Conservation (phyloP, 2,329 filamentous ascomycete species). For the Kalaharituber pfeilii region DNA sequence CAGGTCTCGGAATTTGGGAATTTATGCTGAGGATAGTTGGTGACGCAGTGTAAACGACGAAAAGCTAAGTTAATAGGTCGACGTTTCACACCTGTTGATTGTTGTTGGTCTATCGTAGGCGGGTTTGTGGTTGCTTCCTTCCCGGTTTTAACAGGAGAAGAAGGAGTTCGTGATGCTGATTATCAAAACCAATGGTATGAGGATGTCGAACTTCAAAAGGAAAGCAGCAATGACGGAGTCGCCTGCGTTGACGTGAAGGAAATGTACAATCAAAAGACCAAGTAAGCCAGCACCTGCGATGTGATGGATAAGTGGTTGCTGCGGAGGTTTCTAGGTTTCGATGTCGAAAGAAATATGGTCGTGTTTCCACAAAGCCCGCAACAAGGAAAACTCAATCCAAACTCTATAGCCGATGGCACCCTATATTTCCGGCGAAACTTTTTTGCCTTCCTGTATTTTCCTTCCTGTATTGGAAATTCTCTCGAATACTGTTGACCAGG, state of each 20-base stretch:
- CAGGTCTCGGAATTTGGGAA: background rate
- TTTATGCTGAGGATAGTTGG: background rate
- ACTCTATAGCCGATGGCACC: background rate
- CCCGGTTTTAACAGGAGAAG: constrained; percentile 1
- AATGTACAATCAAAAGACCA: background rate
- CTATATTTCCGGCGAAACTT: too few species aligned
- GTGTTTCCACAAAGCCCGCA: background rate
- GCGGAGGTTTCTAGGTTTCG: background rate
- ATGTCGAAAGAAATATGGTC: background rate
- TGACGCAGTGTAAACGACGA: constrained; percentile 12
- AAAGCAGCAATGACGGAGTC: constrained; percentile 1
- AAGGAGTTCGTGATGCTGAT: constrained; percentile 17
- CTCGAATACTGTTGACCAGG: background rate
- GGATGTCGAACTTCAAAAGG: background rate
- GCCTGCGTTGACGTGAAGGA: background rate
- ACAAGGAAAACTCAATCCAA: background rate
- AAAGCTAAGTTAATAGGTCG: constrained; percentile 21
- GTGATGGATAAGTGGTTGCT: background rate
- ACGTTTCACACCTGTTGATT: constrained; percentile 10
- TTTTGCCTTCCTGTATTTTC: background rate
- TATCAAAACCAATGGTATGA: constrained; percentile 17
- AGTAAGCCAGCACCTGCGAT: background rate
- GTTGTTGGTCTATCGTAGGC: constrained; percentile 5
- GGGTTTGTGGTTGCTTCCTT: constrained; percentile 6
- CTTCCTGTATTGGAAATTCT: background rate